Base-by-base conservation (phyloP, 164 flowering plant species). In the Berberis vulgaris region DNA sequence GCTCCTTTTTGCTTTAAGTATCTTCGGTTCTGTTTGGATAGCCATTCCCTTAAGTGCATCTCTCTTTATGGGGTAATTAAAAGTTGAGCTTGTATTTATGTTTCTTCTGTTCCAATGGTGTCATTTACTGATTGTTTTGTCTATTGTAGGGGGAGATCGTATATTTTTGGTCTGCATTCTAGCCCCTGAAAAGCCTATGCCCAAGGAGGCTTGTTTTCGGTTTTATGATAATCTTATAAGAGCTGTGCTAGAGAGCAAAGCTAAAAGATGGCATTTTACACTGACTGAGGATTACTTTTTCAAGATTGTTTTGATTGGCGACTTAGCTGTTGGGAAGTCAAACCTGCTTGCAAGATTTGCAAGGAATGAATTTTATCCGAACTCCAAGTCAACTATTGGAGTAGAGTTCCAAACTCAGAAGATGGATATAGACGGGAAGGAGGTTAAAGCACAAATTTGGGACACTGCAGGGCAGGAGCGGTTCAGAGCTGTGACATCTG, bases 391-490 rank as follows among this genome's bases (percentile, higher is more conserved):
- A 13, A 85, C 89, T 0, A 85, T 85, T 42, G 89, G 89, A 63
- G 89, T 85, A 40, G 89, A 85, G 74, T 85, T 85, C 67, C 87
- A 85, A 66, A 85, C 89, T 13, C 87, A 85, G 65, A 85, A 81
- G 76, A 71, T 85, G 67, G 79, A 80, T 67, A 85, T 85, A 54
- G 79, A 80, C 49, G 87, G 87, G 54, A 85, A 85, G 78, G 89
- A 83, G 73, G 55, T 85, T 60, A 81, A 85, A 68, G 89, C 89
- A 12, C 89, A 85, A 72, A 85, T 85, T 63, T 85, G 87, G 87
- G 89, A 85, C 69, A 83, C 89, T 9, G 86, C 89, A 4, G 89
- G 89, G 53, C 89, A 85, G 64, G 89, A 85, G 66, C 81, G 86
- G 39, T 85, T 85, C 71, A 80, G 89, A 72, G 89, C 87, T 50